These are phyloP conservation scores for Ophiorrhiza pumila DNA, from an alignment of 257 asterid genomes.

Conservation along the genomic window DNA sequence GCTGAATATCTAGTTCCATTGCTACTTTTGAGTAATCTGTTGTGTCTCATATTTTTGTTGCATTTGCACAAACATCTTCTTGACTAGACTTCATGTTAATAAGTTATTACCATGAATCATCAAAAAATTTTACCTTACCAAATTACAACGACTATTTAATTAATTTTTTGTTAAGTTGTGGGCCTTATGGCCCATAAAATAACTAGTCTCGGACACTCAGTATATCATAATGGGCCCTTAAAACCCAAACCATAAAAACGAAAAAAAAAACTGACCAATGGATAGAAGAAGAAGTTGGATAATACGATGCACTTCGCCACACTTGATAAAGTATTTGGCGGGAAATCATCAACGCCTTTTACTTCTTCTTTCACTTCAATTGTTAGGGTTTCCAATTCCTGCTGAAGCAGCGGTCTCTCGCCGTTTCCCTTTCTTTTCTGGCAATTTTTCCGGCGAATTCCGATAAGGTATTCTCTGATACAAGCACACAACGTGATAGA, in stretches of 20 bases:
- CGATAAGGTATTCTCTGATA: neutral
- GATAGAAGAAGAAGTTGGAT: neutral
- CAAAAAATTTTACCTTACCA: too few relatives aligned
- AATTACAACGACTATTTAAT: too few relatives aligned
- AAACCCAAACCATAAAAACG: neutral
- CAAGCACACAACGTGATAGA: neutral
- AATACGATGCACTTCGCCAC: neutral
- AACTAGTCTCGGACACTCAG: too few relatives aligned
- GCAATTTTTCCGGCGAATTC: neutral
- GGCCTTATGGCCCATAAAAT: too few relatives aligned
- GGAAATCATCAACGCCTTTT: neutral
- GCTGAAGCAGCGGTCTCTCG: neutral
- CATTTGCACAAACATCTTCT: too few relatives aligned
- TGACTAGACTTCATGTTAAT: too few relatives aligned
- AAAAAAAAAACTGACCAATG: too few relatives aligned
- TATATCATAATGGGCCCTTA: neutral
- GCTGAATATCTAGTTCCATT: too few relatives aligned
- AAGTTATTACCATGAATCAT: too few relatives aligned
- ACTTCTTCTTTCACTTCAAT: neutral
- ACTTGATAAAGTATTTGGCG: conserved; percentile 3
- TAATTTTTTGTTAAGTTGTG: too few relatives aligned
- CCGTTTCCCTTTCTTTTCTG: conserved; percentile 1
- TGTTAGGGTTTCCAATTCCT: neutral
- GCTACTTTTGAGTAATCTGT: too few relatives aligned
- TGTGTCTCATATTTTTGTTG: too few relatives aligned